Evolutionary conservation across 495 filamentous ascomycete species (phyloP).

Genomic region (Evernia prunastri): DNA sequence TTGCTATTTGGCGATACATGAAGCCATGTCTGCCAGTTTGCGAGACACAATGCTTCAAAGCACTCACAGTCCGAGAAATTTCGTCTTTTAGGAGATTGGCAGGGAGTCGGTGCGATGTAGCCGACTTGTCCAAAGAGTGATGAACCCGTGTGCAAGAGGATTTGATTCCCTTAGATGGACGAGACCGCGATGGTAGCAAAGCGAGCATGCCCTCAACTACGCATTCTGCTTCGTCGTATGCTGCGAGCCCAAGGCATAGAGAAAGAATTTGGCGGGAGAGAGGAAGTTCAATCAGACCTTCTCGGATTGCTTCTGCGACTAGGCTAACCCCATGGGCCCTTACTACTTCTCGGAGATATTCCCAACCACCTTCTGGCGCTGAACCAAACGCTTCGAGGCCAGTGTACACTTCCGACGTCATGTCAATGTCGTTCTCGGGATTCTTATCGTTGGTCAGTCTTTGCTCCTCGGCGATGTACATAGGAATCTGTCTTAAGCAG

Average conservation of each 20-base stretch:
- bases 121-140: slow-evolving; percentile 29
- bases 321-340: slow-evolving; percentile 60
- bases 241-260: slow-evolving; percentile 14
- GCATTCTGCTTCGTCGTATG: slow-evolving; percentile 23
- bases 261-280: slow-evolving; percentile 7
- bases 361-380: slow-evolving; percentile 52
- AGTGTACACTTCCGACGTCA: slow-evolving; percentile 47
- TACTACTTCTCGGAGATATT: slow-evolving; percentile 55
- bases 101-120: neutral
- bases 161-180: neutral
- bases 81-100: neutral
- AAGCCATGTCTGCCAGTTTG: slow-evolving; percentile 28
- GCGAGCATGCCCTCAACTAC: slow-evolving; percentile 18
- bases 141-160: slow-evolving; percentile 17
- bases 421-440: slow-evolving; percentile 39
- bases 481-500: slow-evolving; percentile 55
- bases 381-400: slow-evolving; percentile 59
- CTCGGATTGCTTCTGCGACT: slow-evolving; percentile 48
- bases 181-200: neutral
- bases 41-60: slow-evolving; percentile 32
- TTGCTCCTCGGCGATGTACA: slow-evolving; percentile 57
- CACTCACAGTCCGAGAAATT: neutral
- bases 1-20: slow-evolving; percentile 37
- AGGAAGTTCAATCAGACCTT: slow-evolving; percentile 39
- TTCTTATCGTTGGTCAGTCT: slow-evolving; percentile 45